phyloP scores from a whole-genome alignment of 331 rosid species.

The Pyracantha coccinea region DNA sequence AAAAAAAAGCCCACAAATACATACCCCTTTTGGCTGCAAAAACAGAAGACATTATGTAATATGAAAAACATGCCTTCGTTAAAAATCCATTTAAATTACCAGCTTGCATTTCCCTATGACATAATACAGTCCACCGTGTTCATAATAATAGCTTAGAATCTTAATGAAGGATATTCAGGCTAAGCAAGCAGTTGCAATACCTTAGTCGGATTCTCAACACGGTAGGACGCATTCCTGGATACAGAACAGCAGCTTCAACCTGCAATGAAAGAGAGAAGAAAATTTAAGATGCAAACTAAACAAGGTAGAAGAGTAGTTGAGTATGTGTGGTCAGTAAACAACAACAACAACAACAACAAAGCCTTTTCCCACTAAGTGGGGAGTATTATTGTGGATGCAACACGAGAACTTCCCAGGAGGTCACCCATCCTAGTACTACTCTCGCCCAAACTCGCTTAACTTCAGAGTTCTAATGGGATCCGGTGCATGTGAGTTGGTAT shows the following conservation, averaged over 20 bases:
- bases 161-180: background rate
- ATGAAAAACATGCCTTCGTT: too few species aligned
- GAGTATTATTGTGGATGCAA: too few species aligned
- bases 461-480: too few species aligned
- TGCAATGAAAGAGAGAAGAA: slow-evolving; percentile 19
- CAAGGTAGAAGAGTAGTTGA: background rate
- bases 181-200: slow-evolving; percentile 24
- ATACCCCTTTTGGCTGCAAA: background rate
- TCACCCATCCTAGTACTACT: too few species aligned
- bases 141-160: background rate
- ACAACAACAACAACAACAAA: too few species aligned
- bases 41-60: background rate
- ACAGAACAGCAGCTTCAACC: slow-evolving; percentile 95
- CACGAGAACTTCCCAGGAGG: too few species aligned
- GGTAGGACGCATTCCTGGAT: slow-evolving; percentile 85
- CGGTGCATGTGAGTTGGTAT: too few species aligned
- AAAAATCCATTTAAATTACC: background rate
- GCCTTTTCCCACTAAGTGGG: too few species aligned
- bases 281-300: slow-evolving; percentile 8
- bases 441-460: too few species aligned
- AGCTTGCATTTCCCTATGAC: background rate
- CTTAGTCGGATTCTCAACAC: slow-evolving; percentile 89
- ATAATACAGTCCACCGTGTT: background rate
- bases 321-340: background rate
- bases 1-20: too few species aligned